Evolutionary conservation across 495 filamentous ascomycete species (phyloP), one percentile per base, ranked within the genome.

Genomic region (Trichoderma erinaceum): DNA sequence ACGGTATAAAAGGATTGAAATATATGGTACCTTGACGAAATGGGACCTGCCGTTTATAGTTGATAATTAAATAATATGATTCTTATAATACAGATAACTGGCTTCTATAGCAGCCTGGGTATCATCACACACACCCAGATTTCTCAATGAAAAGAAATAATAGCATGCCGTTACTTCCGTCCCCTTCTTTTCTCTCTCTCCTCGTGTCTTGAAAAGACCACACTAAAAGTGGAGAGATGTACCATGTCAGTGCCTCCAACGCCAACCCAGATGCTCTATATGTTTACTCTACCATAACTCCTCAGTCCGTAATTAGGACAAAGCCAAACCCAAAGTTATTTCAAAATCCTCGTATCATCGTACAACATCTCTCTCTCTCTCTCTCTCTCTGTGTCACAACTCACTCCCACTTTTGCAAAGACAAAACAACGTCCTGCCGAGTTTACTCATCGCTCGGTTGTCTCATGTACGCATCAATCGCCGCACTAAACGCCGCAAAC

Each of bases 401-500:
- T 29, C 66, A 23, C 29, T 68, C 43, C 63, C 41, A 32, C 58
- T n/a, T 48, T 41, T 43, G 41, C 25, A 56, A 4, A 67, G 2
- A 21, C 41, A 8, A 56, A 4, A 21, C 35, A 32, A 10, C 21
- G 1, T 56, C 8, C 44, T 4, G 7, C 12, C 23, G 11, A 25
- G 0, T 46, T 21, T 70, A 85, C 64, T 76, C 77, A 6, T 86
- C 84, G 73, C 78, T 83, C 6, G 84, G 84, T 75, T 79, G 87
- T 70, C 92, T 78, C 88, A 97, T 89, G 78, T 92, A 98, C 50
- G 85, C 87, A 84, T 99, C 95, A 78, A 99, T 97, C 13, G 95
- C 95, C 64, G 90, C 88, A 80, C 89, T 93, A 75, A 99, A 99
- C 35, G 93, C 96, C 64, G 95, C 95, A 76, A 99, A 98, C 8